Evolutionary conservation across 352 stramenopile species (phyloP), one percentile per base, ranked within the genome.

Genomic region (Phytophthora pluvialis): DNA sequence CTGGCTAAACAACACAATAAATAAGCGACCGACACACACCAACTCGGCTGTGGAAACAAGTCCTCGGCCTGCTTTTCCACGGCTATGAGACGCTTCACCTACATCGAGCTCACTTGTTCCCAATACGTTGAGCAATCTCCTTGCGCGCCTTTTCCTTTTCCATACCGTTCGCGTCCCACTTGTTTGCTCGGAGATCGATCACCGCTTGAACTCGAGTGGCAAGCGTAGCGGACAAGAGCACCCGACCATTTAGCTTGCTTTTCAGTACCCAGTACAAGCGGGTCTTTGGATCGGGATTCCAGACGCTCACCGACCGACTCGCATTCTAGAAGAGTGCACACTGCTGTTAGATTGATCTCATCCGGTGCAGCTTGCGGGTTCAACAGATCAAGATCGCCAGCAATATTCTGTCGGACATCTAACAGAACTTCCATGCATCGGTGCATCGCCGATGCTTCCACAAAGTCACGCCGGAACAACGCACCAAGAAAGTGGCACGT

Each of bases 151-250:
- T 62, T 18, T 62, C 21, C 10, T 39, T 47, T 29, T 62, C 54
- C 54, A 62, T 40, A 7, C 6, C 28, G 18, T 55, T 44, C 12
- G 36, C 11, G 36, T 55, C 26, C 55, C 43, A 55, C 38, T 36
- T 48, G 9, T 53, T 54, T 13, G 55, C 33, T 25, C 33, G 44
- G 16, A 55, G 55, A 21, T 54, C n/a, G 31, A 62, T 53, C 16
- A 50, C 26, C 6, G 26, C 13, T 60, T 50, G 25, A 12, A 60
- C 28, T 31, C 38, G 51, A 50, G n/a, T 32, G 12, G 26, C 26
- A 18, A 60, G 15, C 8, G 43, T 15, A 43, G 31, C 3, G 18
- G 46, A 16, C 46, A 54, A 31, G 2, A 2, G n/a, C n/a, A 15
- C 7, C 12, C 28, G 7, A 11, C 3, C 50, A 32, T 29, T 15